Evolutionary conservation across 2,329 filamentous ascomycete species (phyloP), one percentile per base, ranked within the genome.

Genomic region (Aspergillus arachidicola): DNA sequence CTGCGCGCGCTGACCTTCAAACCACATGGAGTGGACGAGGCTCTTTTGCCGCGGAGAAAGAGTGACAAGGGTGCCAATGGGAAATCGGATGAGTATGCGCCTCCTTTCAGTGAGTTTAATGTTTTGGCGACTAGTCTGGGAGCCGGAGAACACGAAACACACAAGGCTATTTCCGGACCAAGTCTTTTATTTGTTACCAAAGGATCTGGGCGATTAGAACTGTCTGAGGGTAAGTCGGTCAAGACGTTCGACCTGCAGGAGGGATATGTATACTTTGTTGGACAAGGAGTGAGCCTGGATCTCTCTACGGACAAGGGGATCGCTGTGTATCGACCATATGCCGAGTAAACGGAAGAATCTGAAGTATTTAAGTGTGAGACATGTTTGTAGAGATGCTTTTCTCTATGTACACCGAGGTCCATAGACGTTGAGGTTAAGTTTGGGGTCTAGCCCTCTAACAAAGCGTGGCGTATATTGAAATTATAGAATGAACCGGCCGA

Each of bases 101-200:
- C 90, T 6, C 89, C 89, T 0, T 83, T 92, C 75, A 87, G 85
- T 69, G 91, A 93, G 76, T 93, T 94, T 71, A 85, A 88, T 68
- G 86, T 93, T 79, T 77, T 92, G 12, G 81, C 84, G 55, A 87
- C 85, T 2, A 82, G 83, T 23, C 71, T 93, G n/a, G 75, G 73
- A 3, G 75, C 76, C 0, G 86, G 84, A 0, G 87, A 91, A 69
- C 83, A 76, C 43, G 90, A 93, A 68, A 81, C 77, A 6, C 77
- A 91, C 19, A 77, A 76, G 51, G 78, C 81, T 2, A 78, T 89
- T 23, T 79, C 83, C 0, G 90, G 90, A 0, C 89, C 89, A 0
- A 87, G 85, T 59, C 83, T 92, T 32, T 73, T 90, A 71, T 83
- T 92, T 60, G 84, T 88, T 3, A 89, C 85, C 0, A 82, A 82